Evolutionary conservation across 129 eudicot genomes (phyloP).

Genomic region (Scalesia atractyloides): DNA sequence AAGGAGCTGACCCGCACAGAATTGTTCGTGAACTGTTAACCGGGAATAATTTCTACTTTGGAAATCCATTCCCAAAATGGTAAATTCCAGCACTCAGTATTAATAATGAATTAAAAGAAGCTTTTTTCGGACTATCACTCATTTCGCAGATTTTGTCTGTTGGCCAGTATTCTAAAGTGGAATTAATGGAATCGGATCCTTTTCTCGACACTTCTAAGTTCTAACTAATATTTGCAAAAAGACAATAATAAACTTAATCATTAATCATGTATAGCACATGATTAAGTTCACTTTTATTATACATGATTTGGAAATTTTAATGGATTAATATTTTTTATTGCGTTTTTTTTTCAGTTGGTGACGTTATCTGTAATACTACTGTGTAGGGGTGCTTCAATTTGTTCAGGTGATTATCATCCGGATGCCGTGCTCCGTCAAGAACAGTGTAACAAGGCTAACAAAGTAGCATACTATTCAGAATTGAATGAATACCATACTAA

Average conservation of each 20-base stretch:
- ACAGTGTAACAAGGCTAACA: conserved; percentile 47
- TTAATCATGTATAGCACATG: not conserved
- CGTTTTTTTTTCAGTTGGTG: conserved; percentile 28
- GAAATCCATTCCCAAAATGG: conserved; percentile 81
- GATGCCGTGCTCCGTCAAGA: conserved; percentile 65
- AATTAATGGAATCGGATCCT: not conserved
- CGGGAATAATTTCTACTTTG: conserved; percentile 77
- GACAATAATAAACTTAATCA: conserved; percentile 1
- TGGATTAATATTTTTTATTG: not conserved
- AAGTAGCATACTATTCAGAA: conserved; percentile 51
- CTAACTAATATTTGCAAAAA: not conserved
- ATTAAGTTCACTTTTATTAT: not conserved
- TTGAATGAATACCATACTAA: conserved; percentile 57
- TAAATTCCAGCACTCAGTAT: conserved; percentile 31
- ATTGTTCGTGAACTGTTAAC: conserved; percentile 61
- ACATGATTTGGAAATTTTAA: conserved; percentile 7
- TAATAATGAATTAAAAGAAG: conserved; percentile 14
- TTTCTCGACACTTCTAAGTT: not conserved
- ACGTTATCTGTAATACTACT: conserved; percentile 23
- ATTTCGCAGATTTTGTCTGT: not conserved
- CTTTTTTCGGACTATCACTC: not conserved
- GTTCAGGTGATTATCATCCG: conserved; percentile 82
- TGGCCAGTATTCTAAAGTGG: not conserved
- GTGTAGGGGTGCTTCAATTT: conserved; percentile 76
- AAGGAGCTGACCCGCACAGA: conserved; percentile 52